Conservation (phyloP, 2,329 filamentous ascomycete species). For the Penicillium digitatum region DNA sequence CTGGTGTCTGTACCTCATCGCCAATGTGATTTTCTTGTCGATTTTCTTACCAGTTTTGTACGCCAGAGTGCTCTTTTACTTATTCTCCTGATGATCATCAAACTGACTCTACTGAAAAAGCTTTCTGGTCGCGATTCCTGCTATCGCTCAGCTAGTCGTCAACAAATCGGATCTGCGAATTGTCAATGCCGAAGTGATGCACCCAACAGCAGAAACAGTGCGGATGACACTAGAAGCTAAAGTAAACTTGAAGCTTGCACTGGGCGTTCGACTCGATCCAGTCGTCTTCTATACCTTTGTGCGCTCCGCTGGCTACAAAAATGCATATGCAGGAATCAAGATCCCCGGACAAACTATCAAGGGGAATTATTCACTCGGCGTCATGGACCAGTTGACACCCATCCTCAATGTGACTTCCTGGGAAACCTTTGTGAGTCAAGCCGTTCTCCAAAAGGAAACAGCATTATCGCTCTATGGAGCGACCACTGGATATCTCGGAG, state of each 20-base stretch:
- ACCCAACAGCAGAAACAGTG: slow-evolving; percentile 20
- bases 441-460: slow-evolving; percentile 15
- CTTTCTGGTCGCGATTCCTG: slow-evolving; percentile 47
- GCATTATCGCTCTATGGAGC: slow-evolving; percentile 12
- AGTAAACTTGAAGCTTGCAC: slow-evolving; percentile 17
- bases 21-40: slow-evolving; percentile 40
- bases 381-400: slow-evolving; percentile 10
- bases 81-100: not conserved
- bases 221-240: slow-evolving; percentile 19
- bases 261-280: slow-evolving; percentile 19
- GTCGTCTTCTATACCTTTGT: slow-evolving; percentile 16
- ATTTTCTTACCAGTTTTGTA: slow-evolving; percentile 49
- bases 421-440: slow-evolving; percentile 15
- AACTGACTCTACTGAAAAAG: slow-evolving; percentile 24
- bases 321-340: slow-evolving; percentile 17
- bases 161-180: slow-evolving; percentile 43
- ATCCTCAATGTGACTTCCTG: slow-evolving; percentile 17
- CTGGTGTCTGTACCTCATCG: slow-evolving; percentile 47
- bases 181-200: slow-evolving; percentile 16
- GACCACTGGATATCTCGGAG: slow-evolving; percentile 18
- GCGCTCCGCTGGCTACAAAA: slow-evolving; percentile 11
- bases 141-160: slow-evolving; percentile 47
- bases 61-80: slow-evolving; percentile 17
- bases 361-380: slow-evolving; percentile 19
- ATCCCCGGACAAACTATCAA: slow-evolving; percentile 21